Evolutionary conservation across 108 stramenopile genomes (phyloP).

Genomic region (Schizochytrium sp.): DNA sequence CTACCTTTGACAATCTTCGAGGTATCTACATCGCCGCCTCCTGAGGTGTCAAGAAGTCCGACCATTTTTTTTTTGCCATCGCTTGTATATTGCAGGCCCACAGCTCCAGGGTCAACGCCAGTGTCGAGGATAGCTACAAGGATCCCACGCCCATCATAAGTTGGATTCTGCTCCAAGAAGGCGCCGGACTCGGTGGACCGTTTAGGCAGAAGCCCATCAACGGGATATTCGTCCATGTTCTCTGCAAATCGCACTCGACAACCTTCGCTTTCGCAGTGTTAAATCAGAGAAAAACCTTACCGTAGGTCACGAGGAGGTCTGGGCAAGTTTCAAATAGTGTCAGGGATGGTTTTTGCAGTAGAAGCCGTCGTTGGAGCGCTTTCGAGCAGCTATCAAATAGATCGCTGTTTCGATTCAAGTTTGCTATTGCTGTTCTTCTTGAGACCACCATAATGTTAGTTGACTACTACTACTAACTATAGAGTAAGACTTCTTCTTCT

Average conservation of each 20-base stretch:
- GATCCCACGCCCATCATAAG: constrained; percentile 82
- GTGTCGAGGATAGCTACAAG: constrained; percentile 89
- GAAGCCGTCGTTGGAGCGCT: too few relatives aligned
- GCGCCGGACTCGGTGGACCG: constrained; percentile 13
- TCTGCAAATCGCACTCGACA: too few relatives aligned
- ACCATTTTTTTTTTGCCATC: constrained; percentile 80
- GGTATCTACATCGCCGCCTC: constrained; percentile 87
- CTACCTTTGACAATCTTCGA: constrained; percentile 62
- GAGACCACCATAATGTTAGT: too few relatives aligned
- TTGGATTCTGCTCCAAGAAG: constrained; percentile 42
- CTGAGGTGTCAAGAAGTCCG: constrained; percentile 89
- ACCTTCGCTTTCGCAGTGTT: neutral
- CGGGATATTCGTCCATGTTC: constrained; percentile 41
- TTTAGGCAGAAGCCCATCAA: constrained; percentile 32
- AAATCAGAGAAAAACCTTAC: too few relatives aligned
- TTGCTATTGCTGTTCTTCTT: too few relatives aligned
- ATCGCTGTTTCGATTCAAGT: too few relatives aligned
- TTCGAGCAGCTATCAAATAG: too few relatives aligned
- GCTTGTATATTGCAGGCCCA: constrained; percentile 79
- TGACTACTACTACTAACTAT: too few relatives aligned
- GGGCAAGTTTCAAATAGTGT: too few relatives aligned
- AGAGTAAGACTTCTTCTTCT: too few relatives aligned
- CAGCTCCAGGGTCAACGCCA: constrained; percentile 87
- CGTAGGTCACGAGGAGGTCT: too few relatives aligned
- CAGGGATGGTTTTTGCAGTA: too few relatives aligned